Base-by-base conservation (phyloP, 2,329 filamentous ascomycete species). In the Plectosphaerella plurivora region DNA sequence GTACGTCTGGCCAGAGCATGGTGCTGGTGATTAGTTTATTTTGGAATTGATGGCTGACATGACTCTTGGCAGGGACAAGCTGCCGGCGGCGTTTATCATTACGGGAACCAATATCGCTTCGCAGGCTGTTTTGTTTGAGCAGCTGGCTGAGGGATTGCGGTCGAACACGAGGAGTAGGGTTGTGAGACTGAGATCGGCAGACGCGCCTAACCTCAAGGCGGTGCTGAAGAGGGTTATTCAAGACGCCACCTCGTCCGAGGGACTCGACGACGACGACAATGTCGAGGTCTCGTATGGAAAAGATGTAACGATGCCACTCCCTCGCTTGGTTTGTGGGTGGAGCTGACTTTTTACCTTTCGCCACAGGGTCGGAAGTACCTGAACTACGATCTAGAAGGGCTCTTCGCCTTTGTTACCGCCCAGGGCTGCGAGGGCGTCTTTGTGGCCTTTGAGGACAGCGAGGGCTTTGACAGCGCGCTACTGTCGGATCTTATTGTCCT, bases 51-150 rank as follows among this genome's bases (percentile, higher is more conserved):
- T 14, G 36, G 36, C 36, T 16, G 5, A 16, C 28, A n/a, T n/a
- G n/a, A n/a, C n/a, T 33, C 25, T n/a, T 22, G 71, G 69, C 56
- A 62, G 65, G 41, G 70, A 73, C 47, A 81, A 79, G 63, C 79
- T 90, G 39, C 84, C 87, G 0, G 81, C 86, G 8, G 87, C 82
- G 2, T 86, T 93, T 59, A 83, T 93, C 59, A 80, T 90, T 53
- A 88, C 88, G 9, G 90, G 89, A 0, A 87, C 89, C 8, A 91
- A 89, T 57, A 87, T 91, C 59, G 85, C 88, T 36, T 87, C 87
- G 2, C 87, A 91, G 65, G 81, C 84, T 42, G 74, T 88, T 12
- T 75, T 92, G n/a, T 91, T 91, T 59, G 76, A 83, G 53, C 87
- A 90, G 65, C 71, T 92, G 11, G 78, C 81, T 12, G 78, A 82